Evolutionary conservation across 2,329 filamentous ascomycete genomes (phyloP).

Genomic region (Diaporthe batatas): DNA sequence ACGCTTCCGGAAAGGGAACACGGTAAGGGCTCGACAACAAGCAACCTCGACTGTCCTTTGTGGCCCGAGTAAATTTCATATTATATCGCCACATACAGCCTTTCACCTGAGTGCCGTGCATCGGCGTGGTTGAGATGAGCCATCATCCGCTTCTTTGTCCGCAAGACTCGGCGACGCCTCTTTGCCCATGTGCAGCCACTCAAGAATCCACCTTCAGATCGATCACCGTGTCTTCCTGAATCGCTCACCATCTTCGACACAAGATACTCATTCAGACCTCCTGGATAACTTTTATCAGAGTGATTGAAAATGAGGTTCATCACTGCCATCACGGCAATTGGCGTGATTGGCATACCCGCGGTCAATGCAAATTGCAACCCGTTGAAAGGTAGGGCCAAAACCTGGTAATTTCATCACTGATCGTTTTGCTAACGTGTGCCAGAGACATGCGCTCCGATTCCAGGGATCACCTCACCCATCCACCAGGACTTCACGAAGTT

Average conservation of each 20-base stretch:
- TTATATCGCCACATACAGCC: neutral
- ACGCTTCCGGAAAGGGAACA: conserved; percentile 10
- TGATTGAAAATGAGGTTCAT: conserved; percentile 8
- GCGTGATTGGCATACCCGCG: conserved; percentile 2
- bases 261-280: neutral
- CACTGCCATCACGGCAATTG: conserved; percentile 12
- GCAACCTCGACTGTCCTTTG: conserved; percentile 12
- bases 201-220: neutral
- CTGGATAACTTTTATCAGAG: neutral
- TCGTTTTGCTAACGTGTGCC: neutral
- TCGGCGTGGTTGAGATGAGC: neutral
- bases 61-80: neutral
- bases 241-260: neutral
- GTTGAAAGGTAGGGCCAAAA: neutral
- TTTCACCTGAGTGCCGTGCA: conserved; percentile 12
- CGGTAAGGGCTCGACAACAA: conserved; percentile 2
- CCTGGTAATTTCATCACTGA: neutral
- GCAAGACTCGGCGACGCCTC: neutral
- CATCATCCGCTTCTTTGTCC: conserved; percentile 26
- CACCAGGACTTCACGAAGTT: conserved; percentile 25
- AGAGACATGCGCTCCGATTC: conserved; percentile 24
- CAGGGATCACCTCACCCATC: conserved; percentile 5
- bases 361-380: conserved; percentile 28
- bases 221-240: neutral
- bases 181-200: neutral